A percentile compares a stretch with the other conserved stretches of the same genome.
These are phyloP conservation scores for Meripilus lineatus DNA, from an alignment of 1,284 basidiomycete species.

Conservation along the genomic window DNA sequence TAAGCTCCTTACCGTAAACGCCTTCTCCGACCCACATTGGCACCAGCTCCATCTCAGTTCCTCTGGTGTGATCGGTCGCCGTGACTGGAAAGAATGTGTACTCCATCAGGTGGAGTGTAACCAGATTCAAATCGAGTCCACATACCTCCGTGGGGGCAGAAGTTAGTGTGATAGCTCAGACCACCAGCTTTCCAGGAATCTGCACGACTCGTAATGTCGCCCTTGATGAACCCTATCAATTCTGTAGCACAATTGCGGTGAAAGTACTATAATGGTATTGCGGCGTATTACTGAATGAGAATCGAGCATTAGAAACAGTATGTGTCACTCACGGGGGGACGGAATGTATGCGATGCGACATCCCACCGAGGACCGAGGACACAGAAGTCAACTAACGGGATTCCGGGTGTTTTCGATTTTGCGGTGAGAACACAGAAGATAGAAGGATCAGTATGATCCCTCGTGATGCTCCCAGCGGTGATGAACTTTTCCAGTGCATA, in stretches of 20 bases:
- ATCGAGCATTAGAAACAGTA: background rate
- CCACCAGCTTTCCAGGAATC: constrained; percentile 55
- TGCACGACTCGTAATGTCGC: constrained; percentile 54
- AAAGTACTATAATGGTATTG: constrained; percentile 41
- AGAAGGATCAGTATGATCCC: constrained; percentile 62
- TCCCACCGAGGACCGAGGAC: constrained; percentile 64
- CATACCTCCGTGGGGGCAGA: constrained; percentile 56
- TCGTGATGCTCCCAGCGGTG: constrained; percentile 60
- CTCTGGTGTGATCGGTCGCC: constrained; percentile 52
- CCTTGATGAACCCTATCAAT: constrained; percentile 58
- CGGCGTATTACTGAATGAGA: background rate
- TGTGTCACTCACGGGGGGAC: constrained; percentile 35
- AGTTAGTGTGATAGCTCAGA: constrained; percentile 56
- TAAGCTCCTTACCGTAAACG: constrained; percentile 38
- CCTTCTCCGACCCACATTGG: constrained; percentile 49
- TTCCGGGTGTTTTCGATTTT: constrained; percentile 51
- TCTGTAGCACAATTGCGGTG: constrained; percentile 60
- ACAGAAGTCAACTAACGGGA: constrained; percentile 57
- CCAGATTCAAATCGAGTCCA: background rate
- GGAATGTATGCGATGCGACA: constrained; percentile 46
- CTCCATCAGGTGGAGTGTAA: background rate
- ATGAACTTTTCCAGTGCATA: constrained; percentile 65
- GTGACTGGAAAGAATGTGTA: no score
- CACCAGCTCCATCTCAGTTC: constrained; percentile 44
- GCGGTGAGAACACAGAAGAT: constrained; percentile 63